Base-by-base conservation (phyloP, 805 yeast species). In the Candida cerambycidarum region DNA sequence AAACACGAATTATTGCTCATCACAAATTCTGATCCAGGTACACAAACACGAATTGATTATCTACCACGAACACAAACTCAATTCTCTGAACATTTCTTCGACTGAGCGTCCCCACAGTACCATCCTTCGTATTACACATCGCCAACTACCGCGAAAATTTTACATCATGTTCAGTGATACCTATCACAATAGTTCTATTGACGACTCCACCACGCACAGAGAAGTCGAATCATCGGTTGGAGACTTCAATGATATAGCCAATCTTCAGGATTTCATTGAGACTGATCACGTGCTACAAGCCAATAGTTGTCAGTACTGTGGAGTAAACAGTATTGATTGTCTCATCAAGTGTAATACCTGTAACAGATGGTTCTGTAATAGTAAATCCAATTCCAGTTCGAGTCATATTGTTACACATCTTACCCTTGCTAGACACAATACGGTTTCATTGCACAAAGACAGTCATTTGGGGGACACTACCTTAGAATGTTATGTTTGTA, bases 401-500 rank as follows among this genome's bases (percentile, higher is more conserved):
- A 85, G 95, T 1, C 97, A 90, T 60, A 86, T 90, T 12, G 81
- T 90, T 14, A 85, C 86, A 13, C 97, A 90, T 62, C 65, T 89
- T 58, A 95, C 89, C 21, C 66, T 86, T 52, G 78, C 96, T 1
- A 79, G 83, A 47, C 97, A 90, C 59, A 81, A 82, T 53, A 69
- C 58, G 23, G 89, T 90, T 2, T 72, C 84, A 1, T 72, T 89
- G 35, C 96, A 89, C 59, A 82, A 82, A 28, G 85, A 84, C 18
- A 82, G 90, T 1, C 89, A 86, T 47, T 69, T 89, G 18, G 97
- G 97, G n/a, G 96, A 85, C 41, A 83, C 90, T 5, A 75, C 81
- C 1, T 66, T 90, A 44, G 97, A 90, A 61, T 90, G 97, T 66
- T 90, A 89, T 65, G 83, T 82, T 56, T 90, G 97, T 68, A 96